phyloP scores from a whole-genome alignment of 805 yeast genomes.

The Starmerella sp. region DNA sequence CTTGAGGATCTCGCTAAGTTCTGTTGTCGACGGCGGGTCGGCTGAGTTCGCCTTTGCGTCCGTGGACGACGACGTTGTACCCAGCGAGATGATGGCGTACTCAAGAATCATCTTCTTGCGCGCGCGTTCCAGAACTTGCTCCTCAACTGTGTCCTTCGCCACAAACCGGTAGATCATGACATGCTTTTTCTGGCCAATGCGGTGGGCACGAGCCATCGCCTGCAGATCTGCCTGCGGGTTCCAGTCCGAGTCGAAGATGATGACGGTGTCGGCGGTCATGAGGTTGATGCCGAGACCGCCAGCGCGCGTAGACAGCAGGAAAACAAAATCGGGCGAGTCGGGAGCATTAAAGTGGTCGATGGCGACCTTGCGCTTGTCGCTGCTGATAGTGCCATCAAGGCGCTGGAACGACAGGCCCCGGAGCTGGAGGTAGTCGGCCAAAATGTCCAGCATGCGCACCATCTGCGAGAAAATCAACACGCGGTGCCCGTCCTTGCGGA shows the following conservation, averaged over 20 bases:
- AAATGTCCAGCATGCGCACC: conserved; percentile 91
- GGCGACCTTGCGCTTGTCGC: conserved; percentile 83
- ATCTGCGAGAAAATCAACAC: conserved; percentile 92
- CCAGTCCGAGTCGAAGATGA: conserved; percentile 97
- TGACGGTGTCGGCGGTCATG: conserved; percentile 98
- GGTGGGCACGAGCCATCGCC: conserved; percentile 99
- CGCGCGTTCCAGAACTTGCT: conserved; percentile 92
- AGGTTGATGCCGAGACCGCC: conserved; percentile 97
- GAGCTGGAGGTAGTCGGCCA: conserved; percentile 83
- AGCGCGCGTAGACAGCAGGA: conserved; percentile 86
- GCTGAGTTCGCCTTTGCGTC: conserved; percentile 44
- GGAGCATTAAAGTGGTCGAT: conserved; percentile 95
- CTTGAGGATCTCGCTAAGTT: conserved; percentile 82
- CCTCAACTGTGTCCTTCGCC: conserved; percentile 97
- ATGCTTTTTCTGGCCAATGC: conserved; percentile 98
- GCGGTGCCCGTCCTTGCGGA: conserved; percentile 89
- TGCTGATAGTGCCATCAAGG: conserved; percentile 92
- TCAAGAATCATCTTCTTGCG: conserved; percentile 96
- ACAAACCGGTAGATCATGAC: conserved; percentile 96
- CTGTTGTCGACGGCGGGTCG: conserved; percentile 57
- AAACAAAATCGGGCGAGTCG: conserved; percentile 82
- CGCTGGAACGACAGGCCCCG: conserved; percentile 85
- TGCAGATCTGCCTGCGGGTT: conserved; percentile 98
- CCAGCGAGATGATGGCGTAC: conserved; percentile 92
- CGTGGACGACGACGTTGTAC: conserved; percentile 64